Evolutionary conservation across 2,329 filamentous ascomycete species (phyloP).

Genomic region (Septoria linicola): DNA sequence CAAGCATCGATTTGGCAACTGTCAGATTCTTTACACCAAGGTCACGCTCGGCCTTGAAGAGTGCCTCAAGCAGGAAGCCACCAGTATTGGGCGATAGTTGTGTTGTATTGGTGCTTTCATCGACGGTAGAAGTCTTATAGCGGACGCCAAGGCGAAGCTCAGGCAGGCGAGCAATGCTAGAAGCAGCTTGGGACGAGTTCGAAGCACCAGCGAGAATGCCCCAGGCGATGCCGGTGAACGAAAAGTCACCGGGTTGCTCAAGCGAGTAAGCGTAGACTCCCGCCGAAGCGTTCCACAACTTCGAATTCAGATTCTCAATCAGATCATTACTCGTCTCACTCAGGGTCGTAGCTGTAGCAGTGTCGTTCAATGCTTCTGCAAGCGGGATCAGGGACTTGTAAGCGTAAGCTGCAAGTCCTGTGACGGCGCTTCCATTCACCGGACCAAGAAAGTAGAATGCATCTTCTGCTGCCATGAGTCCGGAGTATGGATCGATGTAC

Average conservation of each 20-base stretch:
- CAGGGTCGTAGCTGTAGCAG: constrained; percentile 29
- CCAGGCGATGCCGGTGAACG: constrained; percentile 38
- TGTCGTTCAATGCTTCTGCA: constrained; percentile 37
- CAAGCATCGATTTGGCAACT: constrained; percentile 36
- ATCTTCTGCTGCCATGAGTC: constrained; percentile 28
- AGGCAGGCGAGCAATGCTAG: constrained; percentile 36
- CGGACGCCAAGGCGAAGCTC: constrained; percentile 38
- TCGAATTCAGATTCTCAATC: constrained; percentile 32
- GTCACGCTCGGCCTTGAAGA: constrained; percentile 36
- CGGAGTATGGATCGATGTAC: constrained; percentile 34
- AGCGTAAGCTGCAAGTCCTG: constrained; percentile 32
- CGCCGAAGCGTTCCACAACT: constrained; percentile 38
- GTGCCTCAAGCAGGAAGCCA: constrained; percentile 45
- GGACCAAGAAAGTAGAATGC: constrained; percentile 34
- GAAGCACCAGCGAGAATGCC: constrained; percentile 39
- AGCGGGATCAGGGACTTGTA: constrained; percentile 33
- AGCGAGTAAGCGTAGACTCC: constrained; percentile 38
- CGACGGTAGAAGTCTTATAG: constrained; percentile 38
- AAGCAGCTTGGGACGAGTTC: constrained; percentile 34
- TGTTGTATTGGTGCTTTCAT: constrained; percentile 33
- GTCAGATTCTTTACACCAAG: constrained; percentile 27
- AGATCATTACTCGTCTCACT: constrained; percentile 27
- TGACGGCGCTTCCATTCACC: constrained; percentile 35
- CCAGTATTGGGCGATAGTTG: constrained; percentile 48
- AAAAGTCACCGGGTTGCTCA: constrained; percentile 34